Percentiles rank a stretch among this genome's conserved stretches.
Evolutionary conservation across 176 grass and related monocot species (phyloP).

Genomic region (Neostapfia colusana): DNA sequence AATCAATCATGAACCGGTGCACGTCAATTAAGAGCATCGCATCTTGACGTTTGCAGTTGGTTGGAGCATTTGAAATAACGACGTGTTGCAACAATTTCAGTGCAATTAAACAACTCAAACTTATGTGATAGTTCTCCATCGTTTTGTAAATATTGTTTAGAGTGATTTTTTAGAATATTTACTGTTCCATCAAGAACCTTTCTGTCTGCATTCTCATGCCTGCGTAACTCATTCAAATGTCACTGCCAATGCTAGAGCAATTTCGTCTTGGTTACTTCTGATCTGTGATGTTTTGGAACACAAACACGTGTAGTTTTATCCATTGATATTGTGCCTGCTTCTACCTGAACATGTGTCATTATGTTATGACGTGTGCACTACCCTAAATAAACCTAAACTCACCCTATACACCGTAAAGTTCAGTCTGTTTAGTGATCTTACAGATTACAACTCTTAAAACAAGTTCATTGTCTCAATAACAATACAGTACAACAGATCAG

Average conservation of each 20-base stretch:
- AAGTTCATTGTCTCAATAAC: not conserved
- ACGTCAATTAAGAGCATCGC: not conserved
- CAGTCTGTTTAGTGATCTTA: not conserved
- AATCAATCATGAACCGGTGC: not conserved
- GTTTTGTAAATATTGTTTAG: too few species aligned
- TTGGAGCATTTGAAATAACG: not conserved
- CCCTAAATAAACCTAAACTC: not conserved
- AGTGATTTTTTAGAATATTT: too few species aligned
- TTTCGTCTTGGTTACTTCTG: not conserved
- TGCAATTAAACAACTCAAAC: too few species aligned
- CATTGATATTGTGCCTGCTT: not conserved
- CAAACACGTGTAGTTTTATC: not conserved
- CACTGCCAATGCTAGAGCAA: too few species aligned
- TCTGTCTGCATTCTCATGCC: too few species aligned
- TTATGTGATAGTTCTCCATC: too few species aligned
- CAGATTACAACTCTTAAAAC: constrained; percentile 1
- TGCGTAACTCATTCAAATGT: too few species aligned
- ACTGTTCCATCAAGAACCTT: too few species aligned
- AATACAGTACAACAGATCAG: constrained; percentile 21
- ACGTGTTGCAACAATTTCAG: not conserved
- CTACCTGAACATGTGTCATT: not conserved
- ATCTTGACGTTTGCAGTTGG: not conserved
- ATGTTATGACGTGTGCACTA: not conserved
- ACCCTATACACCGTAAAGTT: not conserved
- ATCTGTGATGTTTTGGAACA: not conserved